A percentile compares a stretch with the other conserved stretches of the same genome.
These are phyloP conservation scores for Aspergillus neotritici DNA, from an alignment of 2,329 filamentous ascomycete genomes.

Conservation along the genomic window DNA sequence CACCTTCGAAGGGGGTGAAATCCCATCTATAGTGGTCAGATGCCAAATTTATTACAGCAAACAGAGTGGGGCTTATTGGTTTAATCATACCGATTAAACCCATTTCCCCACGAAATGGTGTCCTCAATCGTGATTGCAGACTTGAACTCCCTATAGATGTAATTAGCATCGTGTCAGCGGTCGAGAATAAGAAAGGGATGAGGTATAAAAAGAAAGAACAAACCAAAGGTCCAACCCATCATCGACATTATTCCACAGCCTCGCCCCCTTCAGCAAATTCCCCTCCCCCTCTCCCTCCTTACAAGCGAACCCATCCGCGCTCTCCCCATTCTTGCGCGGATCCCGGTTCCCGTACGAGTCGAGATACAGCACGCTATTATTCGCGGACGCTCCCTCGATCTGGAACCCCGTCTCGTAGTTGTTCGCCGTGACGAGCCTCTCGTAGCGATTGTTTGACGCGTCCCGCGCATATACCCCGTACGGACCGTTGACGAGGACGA, in stretches of 20 bases:
- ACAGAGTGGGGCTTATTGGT: too few relatives aligned
- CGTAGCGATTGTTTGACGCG: constrained; percentile 15
- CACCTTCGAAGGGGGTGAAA: constrained; percentile 15
- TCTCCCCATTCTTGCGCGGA: constrained; percentile 16
- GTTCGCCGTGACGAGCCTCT: constrained; percentile 11
- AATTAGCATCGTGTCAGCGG: not conserved
- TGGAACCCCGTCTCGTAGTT: constrained; percentile 18
- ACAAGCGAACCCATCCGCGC: constrained; percentile 15
- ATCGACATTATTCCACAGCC: constrained; percentile 16
- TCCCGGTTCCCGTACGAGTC: constrained; percentile 15
- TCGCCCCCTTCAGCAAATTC: constrained; percentile 11
- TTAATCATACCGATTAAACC: constrained; percentile 10
- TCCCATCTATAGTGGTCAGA: constrained; percentile 7
- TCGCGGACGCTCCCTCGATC: constrained; percentile 9
- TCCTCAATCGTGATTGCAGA: constrained; percentile 15
- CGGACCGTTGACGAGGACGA: constrained; percentile 13
- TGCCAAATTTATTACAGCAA: not conserved
- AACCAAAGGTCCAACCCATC: constrained; percentile 16
- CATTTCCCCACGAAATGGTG: constrained; percentile 14
- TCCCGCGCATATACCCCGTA: constrained; percentile 15
- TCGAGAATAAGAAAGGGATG: not conserved
- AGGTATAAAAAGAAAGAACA: not conserved
- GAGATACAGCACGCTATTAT: constrained; percentile 14
- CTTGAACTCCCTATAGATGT: constrained; percentile 12
- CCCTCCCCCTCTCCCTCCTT: constrained; percentile 14